Conservation (phyloP, 1,139 yeast species). For the Saccharomyces hybrid region DNA sequence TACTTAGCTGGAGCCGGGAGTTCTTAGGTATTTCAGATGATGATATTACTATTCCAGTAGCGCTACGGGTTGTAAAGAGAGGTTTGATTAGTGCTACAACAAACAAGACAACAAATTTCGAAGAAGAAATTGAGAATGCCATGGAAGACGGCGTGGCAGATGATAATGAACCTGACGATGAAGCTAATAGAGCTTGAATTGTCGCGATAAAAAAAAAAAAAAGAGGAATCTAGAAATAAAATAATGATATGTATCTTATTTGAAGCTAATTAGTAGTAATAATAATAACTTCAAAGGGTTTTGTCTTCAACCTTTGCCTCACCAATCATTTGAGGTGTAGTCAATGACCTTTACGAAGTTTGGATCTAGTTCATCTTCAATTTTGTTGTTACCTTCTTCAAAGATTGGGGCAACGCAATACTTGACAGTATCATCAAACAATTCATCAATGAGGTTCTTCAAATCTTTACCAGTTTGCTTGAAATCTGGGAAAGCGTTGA, state of each 20-base stretch:
- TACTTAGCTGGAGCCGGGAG: slow-evolving; percentile 78
- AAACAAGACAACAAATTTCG: slow-evolving; percentile 23
- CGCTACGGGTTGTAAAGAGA: slow-evolving; percentile 31
- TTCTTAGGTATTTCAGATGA: slow-evolving; percentile 63
- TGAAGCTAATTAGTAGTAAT: background rate
- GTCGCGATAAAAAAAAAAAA: background rate
- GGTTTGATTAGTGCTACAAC: slow-evolving; percentile 33
- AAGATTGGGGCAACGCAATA: slow-evolving; percentile 38
- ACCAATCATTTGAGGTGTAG: slow-evolving; percentile 33
- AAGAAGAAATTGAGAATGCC: slow-evolving; percentile 12
- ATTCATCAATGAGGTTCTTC: slow-evolving; percentile 52
- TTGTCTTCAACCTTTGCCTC: background rate
- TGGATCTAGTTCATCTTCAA: slow-evolving; percentile 9
- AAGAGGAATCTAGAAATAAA: background rate
- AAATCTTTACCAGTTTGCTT: slow-evolving; percentile 85
- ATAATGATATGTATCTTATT: background rate
- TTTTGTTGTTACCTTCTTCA: slow-evolving; percentile 10
- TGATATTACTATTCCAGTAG: slow-evolving; percentile 32
- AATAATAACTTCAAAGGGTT: background rate
- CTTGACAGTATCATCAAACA: slow-evolving; percentile 46
- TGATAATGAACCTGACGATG: slow-evolving; percentile 6
- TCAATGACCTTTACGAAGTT: slow-evolving; percentile 37
- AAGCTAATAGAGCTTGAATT: background rate
- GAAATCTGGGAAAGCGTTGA: slow-evolving; percentile 92
- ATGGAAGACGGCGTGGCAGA: slow-evolving; percentile 15